A percentile compares a stretch with the other conserved stretches of the same genome.
phyloP scores from a whole-genome alignment of 2,329 filamentous ascomycete species.

The Ampelomyces quisqualis region DNA sequence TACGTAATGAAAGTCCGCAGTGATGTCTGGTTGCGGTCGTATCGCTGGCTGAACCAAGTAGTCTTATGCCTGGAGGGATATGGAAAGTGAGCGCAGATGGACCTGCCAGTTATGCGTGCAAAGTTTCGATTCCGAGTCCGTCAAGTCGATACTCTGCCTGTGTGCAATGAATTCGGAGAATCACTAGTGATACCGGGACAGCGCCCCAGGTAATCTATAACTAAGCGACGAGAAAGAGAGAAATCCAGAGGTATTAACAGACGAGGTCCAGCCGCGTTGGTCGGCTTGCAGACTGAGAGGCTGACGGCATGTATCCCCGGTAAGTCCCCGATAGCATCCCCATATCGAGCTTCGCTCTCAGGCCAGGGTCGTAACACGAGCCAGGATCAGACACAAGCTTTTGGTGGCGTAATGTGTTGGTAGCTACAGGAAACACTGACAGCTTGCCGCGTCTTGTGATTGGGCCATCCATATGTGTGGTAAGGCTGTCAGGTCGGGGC shows the following conservation, averaged over 20 bases:
- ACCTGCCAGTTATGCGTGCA: slow-evolving; percentile 15
- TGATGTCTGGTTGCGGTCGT: neutral
- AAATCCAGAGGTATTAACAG: slow-evolving; percentile 20
- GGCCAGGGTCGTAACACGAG: slow-evolving; percentile 5
- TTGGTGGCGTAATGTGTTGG: neutral
- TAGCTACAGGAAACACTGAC: slow-evolving; percentile 12
- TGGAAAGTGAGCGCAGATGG: slow-evolving; percentile 14
- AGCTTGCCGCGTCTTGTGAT: slow-evolving; percentile 6
- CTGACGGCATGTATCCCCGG: slow-evolving; percentile 18
- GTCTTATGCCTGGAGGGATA: slow-evolving; percentile 12
- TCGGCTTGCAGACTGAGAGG: slow-evolving; percentile 13
- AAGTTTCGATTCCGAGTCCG: slow-evolving; percentile 11
- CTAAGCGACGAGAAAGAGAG: slow-evolving; percentile 10
- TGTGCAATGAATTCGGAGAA: slow-evolving; percentile 14
- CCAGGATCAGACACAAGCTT: slow-evolving; percentile 5
- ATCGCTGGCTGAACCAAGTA: too few relatives aligned
- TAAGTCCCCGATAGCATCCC: slow-evolving; percentile 22
- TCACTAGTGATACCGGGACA: slow-evolving; percentile 12
- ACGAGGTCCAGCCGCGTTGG: slow-evolving; percentile 19
- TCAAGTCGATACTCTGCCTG: slow-evolving; percentile 20
- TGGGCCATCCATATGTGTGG: slow-evolving; percentile 3
- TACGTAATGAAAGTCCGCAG: slow-evolving; percentile 2
- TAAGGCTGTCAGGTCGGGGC: slow-evolving; percentile 7
- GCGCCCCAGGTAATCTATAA: slow-evolving; percentile 12
- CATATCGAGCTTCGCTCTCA: slow-evolving; percentile 4